phyloP scores from a whole-genome alignment of 2,329 filamentous ascomycete genomes.

The Cercospora brassicicola region DNA sequence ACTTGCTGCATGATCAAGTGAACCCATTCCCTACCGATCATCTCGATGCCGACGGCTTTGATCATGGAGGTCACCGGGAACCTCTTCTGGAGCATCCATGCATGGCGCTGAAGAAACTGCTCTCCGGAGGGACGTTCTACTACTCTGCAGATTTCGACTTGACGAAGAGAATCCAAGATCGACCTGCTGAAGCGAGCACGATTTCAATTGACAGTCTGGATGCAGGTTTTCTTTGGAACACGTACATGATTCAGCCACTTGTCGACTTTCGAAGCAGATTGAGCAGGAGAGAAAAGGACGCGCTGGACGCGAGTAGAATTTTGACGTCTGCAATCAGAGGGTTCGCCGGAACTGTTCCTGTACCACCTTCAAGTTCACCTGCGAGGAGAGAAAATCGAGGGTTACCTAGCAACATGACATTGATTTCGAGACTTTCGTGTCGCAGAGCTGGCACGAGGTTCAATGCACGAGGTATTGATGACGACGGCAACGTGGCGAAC shows the following conservation, averaged over 20 bases:
- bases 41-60: slow-evolving; percentile 55
- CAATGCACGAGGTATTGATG: slow-evolving; percentile 95
- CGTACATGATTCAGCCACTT: slow-evolving; percentile 93
- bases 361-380: slow-evolving; percentile 74
- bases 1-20: slow-evolving; percentile 62
- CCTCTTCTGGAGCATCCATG: slow-evolving; percentile 81
- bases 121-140: slow-evolving; percentile 93
- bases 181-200: slow-evolving; percentile 58
- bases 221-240: slow-evolving; percentile 93
- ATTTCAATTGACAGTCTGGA: slow-evolving; percentile 94
- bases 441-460: slow-evolving; percentile 89
- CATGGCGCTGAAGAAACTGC: slow-evolving; percentile 82
- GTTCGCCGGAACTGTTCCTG: slow-evolving; percentile 82
- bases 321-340: slow-evolving; percentile 92
- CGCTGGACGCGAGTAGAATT: slow-evolving; percentile 82
- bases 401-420: slow-evolving; percentile 77
- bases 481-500: slow-evolving; percentile 95
- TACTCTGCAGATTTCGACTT: slow-evolving; percentile 98
- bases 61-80: slow-evolving; percentile 63
- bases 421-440: slow-evolving; percentile 90
- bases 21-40: slow-evolving; percentile 57
- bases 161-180: slow-evolving; percentile 87
- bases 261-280: slow-evolving; percentile 85
- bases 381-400: slow-evolving; percentile 66
- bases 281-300: slow-evolving; percentile 69